Conservation (phyloP, 2,329 filamentous ascomycete genomes). For the Graphium sp. region DNA sequence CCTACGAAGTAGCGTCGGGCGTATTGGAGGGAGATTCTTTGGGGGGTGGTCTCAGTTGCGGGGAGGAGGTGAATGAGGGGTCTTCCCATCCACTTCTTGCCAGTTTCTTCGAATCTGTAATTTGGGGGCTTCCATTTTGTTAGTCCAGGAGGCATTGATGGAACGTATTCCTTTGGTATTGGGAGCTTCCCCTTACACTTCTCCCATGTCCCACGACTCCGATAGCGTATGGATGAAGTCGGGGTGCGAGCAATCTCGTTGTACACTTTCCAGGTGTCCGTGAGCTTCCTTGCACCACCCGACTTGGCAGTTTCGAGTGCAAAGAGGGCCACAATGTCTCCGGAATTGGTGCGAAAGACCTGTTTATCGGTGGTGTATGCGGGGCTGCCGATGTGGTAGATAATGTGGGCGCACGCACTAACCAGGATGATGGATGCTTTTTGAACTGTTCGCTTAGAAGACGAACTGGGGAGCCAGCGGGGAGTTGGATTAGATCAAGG, state of each 20-base stretch:
- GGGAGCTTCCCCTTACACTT: too few relatives aligned
- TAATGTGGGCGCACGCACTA: too few relatives aligned
- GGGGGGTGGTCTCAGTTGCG: constrained; percentile 21
- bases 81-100: constrained; percentile 21
- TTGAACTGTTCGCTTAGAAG: too few relatives aligned
- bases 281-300: constrained; percentile 36
- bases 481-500: too few relatives aligned
- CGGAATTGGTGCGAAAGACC: constrained; percentile 38
- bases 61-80: constrained; percentile 41
- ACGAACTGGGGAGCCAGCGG: too few relatives aligned
- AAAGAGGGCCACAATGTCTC: constrained; percentile 37
- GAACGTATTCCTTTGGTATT: too few relatives aligned
- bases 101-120: constrained; percentile 14
- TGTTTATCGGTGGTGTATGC: constrained; percentile 19
- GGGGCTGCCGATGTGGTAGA: constrained; percentile 10
- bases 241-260: constrained; percentile 41
- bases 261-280: constrained; percentile 38
- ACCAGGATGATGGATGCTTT: too few relatives aligned
- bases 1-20: constrained; percentile 6
- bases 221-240: constrained; percentile 37
- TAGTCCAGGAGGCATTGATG: too few relatives aligned
- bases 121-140: constrained; percentile 8
- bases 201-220: constrained; percentile 10
- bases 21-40: constrained; percentile 43
- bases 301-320: constrained; percentile 26